These are phyloP conservation scores for Pyrus bretschneideri DNA, from an alignment of 306 rosid species.

Conservation along the genomic window DNA sequence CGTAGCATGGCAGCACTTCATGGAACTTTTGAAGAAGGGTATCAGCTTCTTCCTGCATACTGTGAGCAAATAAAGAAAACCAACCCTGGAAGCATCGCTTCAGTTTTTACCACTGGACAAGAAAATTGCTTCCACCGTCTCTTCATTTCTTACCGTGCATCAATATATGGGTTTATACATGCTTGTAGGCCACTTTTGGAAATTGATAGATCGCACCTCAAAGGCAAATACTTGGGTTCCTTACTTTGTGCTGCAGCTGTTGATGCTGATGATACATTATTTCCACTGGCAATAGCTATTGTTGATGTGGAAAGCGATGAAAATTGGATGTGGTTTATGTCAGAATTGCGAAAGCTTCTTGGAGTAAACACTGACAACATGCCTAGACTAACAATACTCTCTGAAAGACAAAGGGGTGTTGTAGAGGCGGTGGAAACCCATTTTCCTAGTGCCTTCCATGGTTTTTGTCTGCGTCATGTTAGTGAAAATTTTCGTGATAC, in stretches of 20 bases:
- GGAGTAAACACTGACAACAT: conserved; percentile 93
- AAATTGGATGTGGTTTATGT: conserved; percentile 99
- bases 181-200: conserved; percentile 98
- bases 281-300: conserved; percentile 85
- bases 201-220: conserved; percentile 82
- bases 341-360: conserved; percentile 89
- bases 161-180: conserved; percentile 87
- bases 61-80: conserved; percentile 89
- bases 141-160: conserved; percentile 81
- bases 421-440: conserved; percentile 93
- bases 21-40: conserved; percentile 98
- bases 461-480: conserved; percentile 80
- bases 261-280: conserved; percentile 87
- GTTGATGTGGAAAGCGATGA: conserved; percentile 89
- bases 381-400: conserved; percentile 90
- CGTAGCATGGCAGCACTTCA: conserved; percentile 99
- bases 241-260: conserved; percentile 87
- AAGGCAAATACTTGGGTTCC: conserved; percentile 85
- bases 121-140: conserved; percentile 86
- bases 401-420: conserved; percentile 76
- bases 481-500: conserved; percentile 95
- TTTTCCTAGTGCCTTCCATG: conserved; percentile 88
- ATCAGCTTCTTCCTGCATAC: conserved; percentile 80
- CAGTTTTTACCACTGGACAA: conserved; percentile 89
- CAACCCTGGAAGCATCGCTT: conserved; percentile 92